Conservation (phyloP, 352 stramenopile genomes). For the Phytophthora tentaculata region DNA sequence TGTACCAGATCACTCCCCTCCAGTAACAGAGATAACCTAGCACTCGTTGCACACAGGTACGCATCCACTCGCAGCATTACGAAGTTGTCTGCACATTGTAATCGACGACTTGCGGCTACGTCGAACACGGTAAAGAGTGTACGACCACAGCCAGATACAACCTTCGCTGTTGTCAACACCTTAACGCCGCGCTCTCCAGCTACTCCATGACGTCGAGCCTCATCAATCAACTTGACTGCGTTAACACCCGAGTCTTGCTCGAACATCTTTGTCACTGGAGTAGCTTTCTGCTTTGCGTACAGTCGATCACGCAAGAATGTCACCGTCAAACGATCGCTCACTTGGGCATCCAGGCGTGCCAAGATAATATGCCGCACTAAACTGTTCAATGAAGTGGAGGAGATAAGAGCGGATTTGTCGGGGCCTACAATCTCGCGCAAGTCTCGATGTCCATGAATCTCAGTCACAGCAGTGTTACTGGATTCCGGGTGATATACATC, state of each 20-base stretch:
- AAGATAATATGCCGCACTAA: constrained; percentile 69
- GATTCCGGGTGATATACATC: constrained; percentile 64
- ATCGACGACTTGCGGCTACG: constrained; percentile 6
- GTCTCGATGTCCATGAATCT: constrained; percentile 47
- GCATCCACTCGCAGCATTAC: constrained; percentile 59
- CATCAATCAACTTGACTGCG: constrained; percentile 65
- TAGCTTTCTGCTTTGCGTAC: constrained; percentile 73
- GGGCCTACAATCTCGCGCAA: constrained; percentile 74
- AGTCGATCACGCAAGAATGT: constrained; percentile 62
- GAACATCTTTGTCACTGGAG: constrained; percentile 49
- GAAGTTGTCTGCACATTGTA: not conserved
- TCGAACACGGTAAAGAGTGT: constrained; percentile 75
- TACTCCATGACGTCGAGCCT: constrained; percentile 20
- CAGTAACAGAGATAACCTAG: constrained; percentile 52
- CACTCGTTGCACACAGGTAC: constrained; percentile 63
- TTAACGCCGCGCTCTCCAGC: constrained; percentile 60
- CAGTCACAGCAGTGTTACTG: constrained; percentile 31
- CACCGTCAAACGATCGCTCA: constrained; percentile 33
- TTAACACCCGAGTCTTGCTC: constrained; percentile 46
- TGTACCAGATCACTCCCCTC: constrained; percentile 51
- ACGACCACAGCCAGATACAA: constrained; percentile 43
- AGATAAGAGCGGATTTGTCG: constrained; percentile 51
- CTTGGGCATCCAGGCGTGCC: constrained; percentile 38
- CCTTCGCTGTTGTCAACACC: constrained; percentile 53
- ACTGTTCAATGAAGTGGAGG: constrained; percentile 40